Evolutionary conservation across 805 yeast genomes (phyloP).

Genomic region (Saccharomycopsis vini): DNA sequence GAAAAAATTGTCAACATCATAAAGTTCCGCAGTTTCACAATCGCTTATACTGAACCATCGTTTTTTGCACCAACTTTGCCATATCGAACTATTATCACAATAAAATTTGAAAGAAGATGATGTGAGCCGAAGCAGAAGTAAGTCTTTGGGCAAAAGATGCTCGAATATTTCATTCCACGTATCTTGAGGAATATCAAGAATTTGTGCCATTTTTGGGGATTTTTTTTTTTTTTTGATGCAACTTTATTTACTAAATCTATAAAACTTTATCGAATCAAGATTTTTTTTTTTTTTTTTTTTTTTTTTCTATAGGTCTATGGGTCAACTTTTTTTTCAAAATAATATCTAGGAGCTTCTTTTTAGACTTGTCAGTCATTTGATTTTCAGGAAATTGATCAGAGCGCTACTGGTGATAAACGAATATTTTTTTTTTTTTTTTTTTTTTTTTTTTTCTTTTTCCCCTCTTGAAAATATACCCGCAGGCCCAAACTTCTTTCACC

Average conservation of each 20-base stretch:
- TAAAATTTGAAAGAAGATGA: background rate
- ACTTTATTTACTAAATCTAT: background rate
- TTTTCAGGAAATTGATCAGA: too few species aligned
- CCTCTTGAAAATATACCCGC: too few species aligned
- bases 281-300: too few species aligned
- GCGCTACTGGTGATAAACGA: too few species aligned
- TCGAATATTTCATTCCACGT: conserved; percentile 1
- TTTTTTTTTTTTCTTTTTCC: too few species aligned
- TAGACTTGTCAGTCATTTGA: too few species aligned
- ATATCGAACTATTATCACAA: background rate
- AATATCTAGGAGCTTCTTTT: too few species aligned
- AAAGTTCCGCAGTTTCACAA: background rate
- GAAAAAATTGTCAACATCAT: background rate
- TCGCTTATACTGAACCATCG: conserved; percentile 2
- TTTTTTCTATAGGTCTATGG: background rate
- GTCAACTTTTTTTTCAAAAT: background rate
- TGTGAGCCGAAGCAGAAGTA: background rate
- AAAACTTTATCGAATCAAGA: background rate
- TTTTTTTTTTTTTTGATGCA: background rate
- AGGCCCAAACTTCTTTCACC: too few species aligned
- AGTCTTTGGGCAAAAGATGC: background rate
- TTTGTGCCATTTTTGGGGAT: background rate
- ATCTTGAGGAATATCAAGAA: background rate
- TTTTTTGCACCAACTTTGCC: background rate
- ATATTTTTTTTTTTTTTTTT: too few species aligned